Base-by-base conservation (phyloP, 441 rosid genomes). In the Euphorbia corollata region DNA sequence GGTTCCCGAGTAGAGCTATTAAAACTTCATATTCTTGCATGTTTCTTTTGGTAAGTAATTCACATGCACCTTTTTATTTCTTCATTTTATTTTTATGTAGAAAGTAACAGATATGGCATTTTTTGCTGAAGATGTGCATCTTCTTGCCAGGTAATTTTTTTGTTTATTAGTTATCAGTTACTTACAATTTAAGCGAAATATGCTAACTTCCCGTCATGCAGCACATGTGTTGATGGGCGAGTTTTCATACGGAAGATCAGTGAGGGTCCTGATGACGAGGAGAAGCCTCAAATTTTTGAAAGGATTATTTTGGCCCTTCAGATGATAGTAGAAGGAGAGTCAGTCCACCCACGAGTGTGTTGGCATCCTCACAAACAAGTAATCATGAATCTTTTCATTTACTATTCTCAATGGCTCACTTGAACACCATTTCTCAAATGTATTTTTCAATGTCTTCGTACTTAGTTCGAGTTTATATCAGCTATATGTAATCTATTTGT, bases 291-390 rank as follows among this genome's bases (percentile, higher is more conserved):
- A 73, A 94, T 94, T 45, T 74, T 88, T 32, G 97, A 88, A 67
- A 81, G 77, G 61, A 71, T 80, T 69, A 78, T 83, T 66, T 69
- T 85, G 77, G 92, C 97, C 66, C 76, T 90, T 77, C 92, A 90
- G 68, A 81, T 91, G 59, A 61, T 81, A 27, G 86, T 84, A 63
- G 85, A 85, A 56, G 88, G 77, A 67, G 86, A 85, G 68, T 61
- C 77, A 34, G 74, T 79, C 59, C 92, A 91, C 75, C 99, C 99
- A 22, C 91, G 89, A 54, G 77, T 91, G 54, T 94, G 96, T 74
- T 94, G 99, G 99, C 98, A 94, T 72, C 84, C 84, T 68, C 89
- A 88, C 84, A 94, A 87, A 77, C 97, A 89, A 82, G 99, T 94
- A 87, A 70, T 41, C 23, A 24, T 70, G n/a, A 38, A 53, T 56